phyloP scores from a whole-genome alignment of 1,284 basidiomycete species.

The Sparassis latifolia region DNA sequence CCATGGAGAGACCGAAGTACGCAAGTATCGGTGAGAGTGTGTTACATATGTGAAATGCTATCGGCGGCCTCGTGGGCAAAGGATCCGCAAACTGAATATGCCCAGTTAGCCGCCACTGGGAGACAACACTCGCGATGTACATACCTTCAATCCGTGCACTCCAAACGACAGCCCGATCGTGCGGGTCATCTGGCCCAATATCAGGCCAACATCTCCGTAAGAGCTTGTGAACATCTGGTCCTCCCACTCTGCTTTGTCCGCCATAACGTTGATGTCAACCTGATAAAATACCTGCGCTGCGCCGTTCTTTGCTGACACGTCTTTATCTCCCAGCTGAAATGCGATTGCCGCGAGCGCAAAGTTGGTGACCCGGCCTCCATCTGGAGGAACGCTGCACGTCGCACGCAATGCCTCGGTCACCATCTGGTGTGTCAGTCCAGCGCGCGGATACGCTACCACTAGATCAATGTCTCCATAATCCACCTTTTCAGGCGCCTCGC shows the following conservation, averaged over 20 bases:
- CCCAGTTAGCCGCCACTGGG: not conserved
- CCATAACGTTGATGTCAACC: slow-evolving; percentile 58
- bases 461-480: slow-evolving; percentile 66
- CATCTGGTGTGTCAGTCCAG: slow-evolving; percentile 29
- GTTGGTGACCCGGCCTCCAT: slow-evolving; percentile 52
- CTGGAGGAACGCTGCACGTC: slow-evolving; percentile 35
- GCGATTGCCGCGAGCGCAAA: slow-evolving; percentile 45
- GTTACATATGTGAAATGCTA: slow-evolving; percentile 24
- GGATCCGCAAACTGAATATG: slow-evolving; percentile 15
- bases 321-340: slow-evolving; percentile 11
- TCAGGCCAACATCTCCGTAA: slow-evolving; percentile 67
- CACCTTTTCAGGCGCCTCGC: slow-evolving; percentile 55
- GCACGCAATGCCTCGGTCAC: slow-evolving; percentile 44
- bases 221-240: slow-evolving; percentile 47
- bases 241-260: slow-evolving; percentile 40
- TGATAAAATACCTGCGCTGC: slow-evolving; percentile 35
- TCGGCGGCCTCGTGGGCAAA: slow-evolving; percentile 19
- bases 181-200: slow-evolving; percentile 47
- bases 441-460: slow-evolving; percentile 39
- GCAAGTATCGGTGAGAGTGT: slow-evolving; percentile 41
- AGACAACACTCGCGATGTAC: slow-evolving; percentile 6
- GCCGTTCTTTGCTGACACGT: not conserved
- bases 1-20: slow-evolving; percentile 52
- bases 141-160: slow-evolving; percentile 52
- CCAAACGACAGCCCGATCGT: slow-evolving; percentile 45